Percentiles rank a stretch among this genome's conserved stretches.
phyloP scores from a whole-genome alignment of 345 rosid species.

The Bruguiera parviflora region DNA sequence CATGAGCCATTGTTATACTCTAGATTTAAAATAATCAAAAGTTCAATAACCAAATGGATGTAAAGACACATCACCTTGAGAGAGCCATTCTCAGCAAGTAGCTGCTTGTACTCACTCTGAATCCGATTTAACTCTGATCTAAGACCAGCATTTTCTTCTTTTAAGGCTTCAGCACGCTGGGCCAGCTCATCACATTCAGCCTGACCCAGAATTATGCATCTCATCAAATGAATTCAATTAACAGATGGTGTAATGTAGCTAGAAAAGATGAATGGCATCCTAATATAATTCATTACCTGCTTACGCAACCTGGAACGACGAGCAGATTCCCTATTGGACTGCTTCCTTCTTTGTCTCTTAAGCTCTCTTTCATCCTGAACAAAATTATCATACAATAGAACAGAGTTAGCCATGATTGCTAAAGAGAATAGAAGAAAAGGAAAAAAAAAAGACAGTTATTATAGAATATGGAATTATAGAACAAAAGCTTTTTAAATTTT shows the following conservation, averaged over 20 bases:
- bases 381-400: constrained; percentile 5
- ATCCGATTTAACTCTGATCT: constrained; percentile 76
- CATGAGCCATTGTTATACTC: too few relatives aligned
- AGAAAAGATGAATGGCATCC: background rate
- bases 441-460: background rate
- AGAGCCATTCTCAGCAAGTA: constrained; percentile 64
- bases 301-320: constrained; percentile 93
- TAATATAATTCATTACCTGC: constrained; percentile 57
- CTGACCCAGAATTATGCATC: constrained; percentile 41
- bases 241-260: constrained; percentile 5
- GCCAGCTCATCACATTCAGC: constrained; percentile 99
- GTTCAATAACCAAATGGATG: constrained; percentile 6
- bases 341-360: constrained; percentile 93
- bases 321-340: constrained; percentile 98
- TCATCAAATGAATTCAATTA: constrained; percentile 20
- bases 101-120: constrained; percentile 75
- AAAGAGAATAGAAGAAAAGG: too few relatives aligned
- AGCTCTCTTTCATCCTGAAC: constrained; percentile 88
- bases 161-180: constrained; percentile 71
- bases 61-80: constrained; percentile 53
- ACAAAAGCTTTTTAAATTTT: too few relatives aligned
- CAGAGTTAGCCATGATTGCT: too few relatives aligned
- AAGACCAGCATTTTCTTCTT: constrained; percentile 80
- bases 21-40: background rate
- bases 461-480: background rate